phyloP scores from a whole-genome alignment of 2,329 filamentous ascomycete genomes.

The Colletotrichum ledebouriae region DNA sequence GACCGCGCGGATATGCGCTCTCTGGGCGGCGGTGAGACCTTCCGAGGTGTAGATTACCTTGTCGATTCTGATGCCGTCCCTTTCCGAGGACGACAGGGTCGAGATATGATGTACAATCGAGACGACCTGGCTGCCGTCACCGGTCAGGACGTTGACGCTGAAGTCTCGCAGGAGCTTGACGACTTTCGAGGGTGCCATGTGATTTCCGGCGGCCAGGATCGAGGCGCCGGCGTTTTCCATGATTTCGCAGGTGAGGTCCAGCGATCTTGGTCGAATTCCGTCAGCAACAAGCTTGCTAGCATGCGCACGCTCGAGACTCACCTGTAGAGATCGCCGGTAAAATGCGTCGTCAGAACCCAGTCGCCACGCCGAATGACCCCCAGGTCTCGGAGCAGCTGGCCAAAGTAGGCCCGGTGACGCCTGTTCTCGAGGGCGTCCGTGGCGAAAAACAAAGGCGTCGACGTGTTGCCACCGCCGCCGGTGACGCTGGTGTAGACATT shows the following conservation, averaged over 20 bases:
- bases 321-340: slow-evolving; percentile 55
- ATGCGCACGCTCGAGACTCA: slow-evolving; percentile 35
- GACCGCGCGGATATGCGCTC: slow-evolving; percentile 48
- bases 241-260: slow-evolving; percentile 56
- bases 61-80: slow-evolving; percentile 48
- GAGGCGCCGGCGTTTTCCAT: slow-evolving; percentile 58
- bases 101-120: slow-evolving; percentile 54
- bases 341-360: slow-evolving; percentile 56
- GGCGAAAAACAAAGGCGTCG: slow-evolving; percentile 54
- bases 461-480: slow-evolving; percentile 51
- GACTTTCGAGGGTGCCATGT: slow-evolving; percentile 47
- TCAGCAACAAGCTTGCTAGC: neutral
- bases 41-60: slow-evolving; percentile 63
- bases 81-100: slow-evolving; percentile 43
- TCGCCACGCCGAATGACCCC: slow-evolving; percentile 53
- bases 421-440: slow-evolving; percentile 58
- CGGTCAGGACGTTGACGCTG: slow-evolving; percentile 53
- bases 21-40: slow-evolving; percentile 51
- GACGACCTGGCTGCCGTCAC: slow-evolving; percentile 55
- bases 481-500: slow-evolving; percentile 56
- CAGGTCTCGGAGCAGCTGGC: slow-evolving; percentile 48
- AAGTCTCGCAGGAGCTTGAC: slow-evolving; percentile 49
- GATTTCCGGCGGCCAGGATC: slow-evolving; percentile 53
- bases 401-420: slow-evolving; percentile 52
- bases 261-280: slow-evolving; percentile 45